A percentile compares a stretch with the other conserved stretches of the same genome.
phyloP scores from a whole-genome alignment of 768 basidiomycete genomes.

The Mycena albidolilacea region DNA sequence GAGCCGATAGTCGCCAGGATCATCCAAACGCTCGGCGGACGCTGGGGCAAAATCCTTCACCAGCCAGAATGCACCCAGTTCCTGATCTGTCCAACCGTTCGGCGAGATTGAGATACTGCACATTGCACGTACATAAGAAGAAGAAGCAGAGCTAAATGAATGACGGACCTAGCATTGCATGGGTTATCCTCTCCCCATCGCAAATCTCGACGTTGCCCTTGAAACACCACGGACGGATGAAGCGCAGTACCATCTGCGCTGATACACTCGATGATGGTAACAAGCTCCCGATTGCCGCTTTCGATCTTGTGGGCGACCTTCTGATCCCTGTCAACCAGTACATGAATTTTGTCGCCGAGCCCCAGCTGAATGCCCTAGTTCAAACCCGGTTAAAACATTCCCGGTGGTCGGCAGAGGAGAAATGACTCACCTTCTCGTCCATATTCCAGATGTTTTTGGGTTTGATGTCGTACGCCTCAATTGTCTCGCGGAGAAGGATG shows the following conservation, averaged over 20 bases:
- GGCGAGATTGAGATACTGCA: not conserved
- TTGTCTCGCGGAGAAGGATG: too few species aligned
- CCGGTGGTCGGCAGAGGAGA: too few species aligned
- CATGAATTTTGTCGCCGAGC: not conserved
- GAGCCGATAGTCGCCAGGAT: too few species aligned
- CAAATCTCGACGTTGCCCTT: slow-evolving; percentile 29
- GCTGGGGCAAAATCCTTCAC: not conserved
- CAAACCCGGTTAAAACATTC: too few species aligned
- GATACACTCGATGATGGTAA: slow-evolving; percentile 62
- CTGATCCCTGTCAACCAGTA: too few species aligned
- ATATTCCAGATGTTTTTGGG: too few species aligned
- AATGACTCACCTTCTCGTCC: too few species aligned
- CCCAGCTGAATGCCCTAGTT: not conserved
- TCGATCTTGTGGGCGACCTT: not conserved
- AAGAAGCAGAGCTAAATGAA: not conserved
- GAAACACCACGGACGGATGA: slow-evolving; percentile 56
- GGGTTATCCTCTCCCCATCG: slow-evolving; percentile 39
- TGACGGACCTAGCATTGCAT: slow-evolving; percentile 31
- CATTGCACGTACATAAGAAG: not conserved
- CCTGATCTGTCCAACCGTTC: not conserved
- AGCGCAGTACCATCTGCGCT: slow-evolving; percentile 58
- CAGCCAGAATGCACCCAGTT: not conserved
- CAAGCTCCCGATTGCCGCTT: slow-evolving; percentile 49
- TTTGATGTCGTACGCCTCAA: too few species aligned
- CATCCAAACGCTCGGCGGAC: too few species aligned